phyloP scores from a whole-genome alignment of 306 rosid genomes.

The Adenanthera pavonina region DNA sequence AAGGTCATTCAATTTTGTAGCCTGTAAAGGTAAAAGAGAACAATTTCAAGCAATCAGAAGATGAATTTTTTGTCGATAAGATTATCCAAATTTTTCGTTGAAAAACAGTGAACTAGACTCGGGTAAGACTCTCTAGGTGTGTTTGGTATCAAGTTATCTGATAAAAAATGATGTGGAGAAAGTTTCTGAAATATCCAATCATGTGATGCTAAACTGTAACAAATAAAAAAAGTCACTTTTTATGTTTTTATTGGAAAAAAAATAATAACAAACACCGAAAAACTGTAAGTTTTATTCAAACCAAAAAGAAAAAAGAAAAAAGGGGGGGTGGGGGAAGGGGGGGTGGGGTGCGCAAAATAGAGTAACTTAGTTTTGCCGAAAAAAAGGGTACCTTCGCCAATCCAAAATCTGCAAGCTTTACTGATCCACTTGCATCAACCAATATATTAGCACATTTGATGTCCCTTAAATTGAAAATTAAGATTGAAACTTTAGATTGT shows the following conservation, averaged over 20 bases:
- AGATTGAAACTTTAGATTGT: constrained; percentile 29
- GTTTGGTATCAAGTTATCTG: not conserved
- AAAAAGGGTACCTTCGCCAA: constrained; percentile 59
- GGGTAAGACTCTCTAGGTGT: not conserved
- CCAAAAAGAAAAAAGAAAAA: not conserved
- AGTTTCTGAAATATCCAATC: not conserved
- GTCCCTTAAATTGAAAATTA: constrained; percentile 51
- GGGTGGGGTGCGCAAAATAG: not conserved
- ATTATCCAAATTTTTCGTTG: not conserved
- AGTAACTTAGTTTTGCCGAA: constrained; percentile 19
- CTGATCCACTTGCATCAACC: constrained; percentile 60
- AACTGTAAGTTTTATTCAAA: not conserved
- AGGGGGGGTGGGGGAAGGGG: no score
- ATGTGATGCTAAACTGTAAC: not conserved
- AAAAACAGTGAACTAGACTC: not conserved
- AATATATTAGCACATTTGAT: constrained; percentile 67
- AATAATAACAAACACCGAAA: not conserved
- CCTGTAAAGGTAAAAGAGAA: constrained; percentile 48
- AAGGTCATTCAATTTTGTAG: constrained; percentile 61
- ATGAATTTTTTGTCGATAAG: constrained; percentile 9
- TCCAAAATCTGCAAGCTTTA: constrained; percentile 74
- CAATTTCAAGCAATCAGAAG: constrained; percentile 23
- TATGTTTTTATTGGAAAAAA: not conserved
- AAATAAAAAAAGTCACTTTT: not conserved
- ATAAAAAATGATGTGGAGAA: not conserved